phyloP scores from a whole-genome alignment of 768 basidiomycete species.

The Podaxis mareebaensis region DNA sequence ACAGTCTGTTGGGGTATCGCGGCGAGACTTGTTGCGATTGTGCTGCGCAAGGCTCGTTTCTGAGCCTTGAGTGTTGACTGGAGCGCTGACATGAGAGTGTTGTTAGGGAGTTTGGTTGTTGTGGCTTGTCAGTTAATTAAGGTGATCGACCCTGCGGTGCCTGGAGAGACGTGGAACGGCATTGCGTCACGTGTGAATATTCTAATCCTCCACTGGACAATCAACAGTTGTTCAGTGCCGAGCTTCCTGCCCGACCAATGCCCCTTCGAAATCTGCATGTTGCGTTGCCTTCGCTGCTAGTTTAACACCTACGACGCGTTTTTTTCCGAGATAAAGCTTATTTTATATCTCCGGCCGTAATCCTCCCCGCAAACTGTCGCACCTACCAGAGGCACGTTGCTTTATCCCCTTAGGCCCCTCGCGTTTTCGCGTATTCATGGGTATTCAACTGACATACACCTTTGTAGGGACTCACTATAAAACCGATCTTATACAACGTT shows the following conservation, averaged over 20 bases:
- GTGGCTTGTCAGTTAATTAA: not conserved
- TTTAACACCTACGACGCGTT: not conserved
- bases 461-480: not conserved
- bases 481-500: not conserved
- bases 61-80: conserved; percentile 27
- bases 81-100: conserved; percentile 13
- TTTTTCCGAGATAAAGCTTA: not conserved
- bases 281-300: not conserved
- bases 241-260: not conserved
- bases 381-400: not conserved
- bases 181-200: not conserved
- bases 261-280: not conserved
- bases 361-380: not conserved
- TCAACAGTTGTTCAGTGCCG: not conserved
- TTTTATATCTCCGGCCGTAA: not conserved
- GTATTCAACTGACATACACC: not conserved
- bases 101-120: conserved; percentile 1
- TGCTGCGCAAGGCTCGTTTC: conserved; percentile 58
- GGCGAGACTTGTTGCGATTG: conserved; percentile 45
- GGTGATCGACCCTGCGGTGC: not conserved
- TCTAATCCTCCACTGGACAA: not conserved
- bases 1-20: conserved; percentile 44
- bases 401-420: not conserved
- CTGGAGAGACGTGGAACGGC: not conserved
- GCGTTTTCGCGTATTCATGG: not conserved